These are phyloP conservation scores for Scenedesmus sp. DNA, from an alignment of 163 green algal species.

Conservation along the genomic window DNA sequence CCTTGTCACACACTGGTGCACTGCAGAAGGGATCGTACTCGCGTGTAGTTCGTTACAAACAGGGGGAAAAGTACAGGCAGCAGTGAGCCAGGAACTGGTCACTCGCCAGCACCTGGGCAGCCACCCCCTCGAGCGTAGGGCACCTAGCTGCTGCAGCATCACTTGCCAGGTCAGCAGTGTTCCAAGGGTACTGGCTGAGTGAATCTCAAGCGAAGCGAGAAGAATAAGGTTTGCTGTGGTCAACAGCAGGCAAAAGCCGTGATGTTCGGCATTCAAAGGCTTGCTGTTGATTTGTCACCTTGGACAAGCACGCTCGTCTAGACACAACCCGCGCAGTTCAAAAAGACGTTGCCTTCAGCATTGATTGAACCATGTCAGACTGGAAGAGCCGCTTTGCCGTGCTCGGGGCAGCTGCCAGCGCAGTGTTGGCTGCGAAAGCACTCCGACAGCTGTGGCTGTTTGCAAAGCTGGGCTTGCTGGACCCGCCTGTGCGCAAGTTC, in stretches of 20 bases:
- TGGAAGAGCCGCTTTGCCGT: constrained; percentile 30
- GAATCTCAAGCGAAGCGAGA: too few species aligned
- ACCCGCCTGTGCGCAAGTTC: neutral
- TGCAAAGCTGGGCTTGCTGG: neutral
- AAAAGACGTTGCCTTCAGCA: neutral
- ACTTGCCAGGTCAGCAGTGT: neutral
- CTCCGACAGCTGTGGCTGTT: constrained; percentile 14
- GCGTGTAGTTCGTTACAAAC: too few species aligned
- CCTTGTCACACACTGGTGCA: too few species aligned
- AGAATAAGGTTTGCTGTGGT: too few species aligned
- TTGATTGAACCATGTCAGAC: neutral
- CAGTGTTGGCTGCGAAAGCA: neutral
- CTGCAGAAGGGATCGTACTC: too few species aligned
- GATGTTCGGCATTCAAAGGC: neutral
- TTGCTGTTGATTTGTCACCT: neutral
- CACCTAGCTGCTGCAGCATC: neutral
- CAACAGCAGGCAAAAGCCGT: too few species aligned
- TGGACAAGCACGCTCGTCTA: neutral
- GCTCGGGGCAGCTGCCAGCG: neutral
- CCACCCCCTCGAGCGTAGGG: too few species aligned
- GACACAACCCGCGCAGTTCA: neutral
- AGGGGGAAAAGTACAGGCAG: too few species aligned
- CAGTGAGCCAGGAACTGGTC: too few species aligned
- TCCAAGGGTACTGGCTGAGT: too few species aligned
- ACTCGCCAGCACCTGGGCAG: too few species aligned